A percentile compares a stretch with the other conserved stretches of the same genome.
phyloP scores from a whole-genome alignment of 208 protist genomes.

The Tetramitus jugosus region DNA sequence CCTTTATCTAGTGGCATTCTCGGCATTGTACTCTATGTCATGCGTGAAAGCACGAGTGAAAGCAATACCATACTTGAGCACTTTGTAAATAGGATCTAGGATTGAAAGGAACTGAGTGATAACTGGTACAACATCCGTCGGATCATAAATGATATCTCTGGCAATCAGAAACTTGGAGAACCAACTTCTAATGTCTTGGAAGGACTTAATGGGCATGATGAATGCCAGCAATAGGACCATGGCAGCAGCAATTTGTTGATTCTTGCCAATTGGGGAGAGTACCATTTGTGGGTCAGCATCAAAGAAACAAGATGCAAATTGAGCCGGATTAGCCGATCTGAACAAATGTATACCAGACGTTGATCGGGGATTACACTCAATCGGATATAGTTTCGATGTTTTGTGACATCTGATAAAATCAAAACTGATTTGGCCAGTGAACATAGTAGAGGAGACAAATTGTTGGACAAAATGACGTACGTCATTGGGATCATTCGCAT shows the following conservation, averaged over 20 bases:
- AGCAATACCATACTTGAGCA: neutral
- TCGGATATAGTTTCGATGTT: neutral
- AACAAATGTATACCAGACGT: conserved; percentile 5
- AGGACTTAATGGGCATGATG: neutral
- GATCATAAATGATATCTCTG: neutral
- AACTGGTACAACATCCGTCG: neutral
- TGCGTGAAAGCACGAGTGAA: neutral
- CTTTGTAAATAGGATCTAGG: neutral
- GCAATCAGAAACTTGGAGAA: neutral
- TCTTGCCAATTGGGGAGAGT: neutral
- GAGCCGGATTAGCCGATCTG: no score
- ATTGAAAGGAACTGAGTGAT: neutral
- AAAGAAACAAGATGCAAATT: neutral
- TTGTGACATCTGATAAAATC: neutral
- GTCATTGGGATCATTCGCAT: neutral
- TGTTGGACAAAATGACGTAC: neutral
- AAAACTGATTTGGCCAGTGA: conserved; percentile 12
- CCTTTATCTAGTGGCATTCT: neutral
- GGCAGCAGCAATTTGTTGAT: neutral
- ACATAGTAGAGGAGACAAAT: neutral
- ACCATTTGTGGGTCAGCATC: neutral
- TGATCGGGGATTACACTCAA: conserved; percentile 13
- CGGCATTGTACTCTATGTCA: conserved; percentile 16
- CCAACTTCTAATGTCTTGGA: neutral
- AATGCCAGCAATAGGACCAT: neutral